Conservation (phyloP, 1,139 yeast genomes). For the Blastobotrys serpentis region DNA sequence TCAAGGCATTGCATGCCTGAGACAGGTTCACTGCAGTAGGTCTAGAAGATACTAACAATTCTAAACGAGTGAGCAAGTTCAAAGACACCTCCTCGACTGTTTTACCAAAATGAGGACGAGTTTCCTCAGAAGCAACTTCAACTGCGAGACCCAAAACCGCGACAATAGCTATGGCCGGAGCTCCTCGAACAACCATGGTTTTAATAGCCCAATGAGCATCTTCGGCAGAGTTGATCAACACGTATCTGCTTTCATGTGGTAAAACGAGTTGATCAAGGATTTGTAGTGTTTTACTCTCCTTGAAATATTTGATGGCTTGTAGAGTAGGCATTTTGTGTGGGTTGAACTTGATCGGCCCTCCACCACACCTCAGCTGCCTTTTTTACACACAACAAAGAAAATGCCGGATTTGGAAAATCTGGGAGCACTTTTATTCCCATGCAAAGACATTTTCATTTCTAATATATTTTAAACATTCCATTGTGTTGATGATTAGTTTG, state of each 20-base stretch:
- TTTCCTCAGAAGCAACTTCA: slow-evolving; percentile 45
- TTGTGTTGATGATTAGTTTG: no score
- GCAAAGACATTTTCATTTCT: no score
- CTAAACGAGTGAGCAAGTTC: slow-evolving; percentile 40
- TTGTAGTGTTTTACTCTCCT: slow-evolving; percentile 46
- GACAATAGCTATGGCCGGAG: slow-evolving; percentile 97
- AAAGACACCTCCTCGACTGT: background rate
- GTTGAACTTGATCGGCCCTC: background rate
- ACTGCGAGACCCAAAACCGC: slow-evolving; percentile 83
- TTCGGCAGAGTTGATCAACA: slow-evolving; percentile 55
- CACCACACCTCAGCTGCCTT: background rate
- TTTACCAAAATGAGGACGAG: slow-evolving; percentile 13
- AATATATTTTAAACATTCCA: no score
- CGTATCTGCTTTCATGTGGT: slow-evolving; percentile 75
- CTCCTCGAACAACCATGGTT: slow-evolving; percentile 94
- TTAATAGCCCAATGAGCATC: slow-evolving; percentile 83
- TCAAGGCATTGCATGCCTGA: slow-evolving; percentile 68
- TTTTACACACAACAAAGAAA: background rate
- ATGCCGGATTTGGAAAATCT: background rate
- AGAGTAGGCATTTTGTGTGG: slow-evolving; percentile 21
- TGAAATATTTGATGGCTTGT: slow-evolving; percentile 69
- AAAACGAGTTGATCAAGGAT: slow-evolving; percentile 79
- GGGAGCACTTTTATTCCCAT: no score
- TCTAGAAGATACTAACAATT: slow-evolving; percentile 69
- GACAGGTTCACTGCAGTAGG: slow-evolving; percentile 95